phyloP scores from a whole-genome alignment of 345 rosid species.

The Acer campestre region DNA sequence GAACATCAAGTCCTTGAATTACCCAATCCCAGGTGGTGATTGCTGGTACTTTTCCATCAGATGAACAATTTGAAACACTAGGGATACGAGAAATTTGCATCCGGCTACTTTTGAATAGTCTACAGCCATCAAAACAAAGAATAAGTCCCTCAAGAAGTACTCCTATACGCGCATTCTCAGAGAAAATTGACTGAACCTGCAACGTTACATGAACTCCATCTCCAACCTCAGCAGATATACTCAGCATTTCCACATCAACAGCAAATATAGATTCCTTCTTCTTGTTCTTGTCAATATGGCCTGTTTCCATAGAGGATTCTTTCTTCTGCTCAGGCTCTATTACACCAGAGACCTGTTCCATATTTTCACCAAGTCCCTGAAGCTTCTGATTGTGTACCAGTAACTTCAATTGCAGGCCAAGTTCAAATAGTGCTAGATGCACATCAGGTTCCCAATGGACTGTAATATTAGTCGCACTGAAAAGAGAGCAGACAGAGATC shows the following conservation, averaged over 20 bases:
- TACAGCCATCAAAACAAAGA: conserved; percentile 71
- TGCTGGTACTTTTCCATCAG: conserved; percentile 51
- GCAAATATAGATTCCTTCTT: conserved; percentile 94
- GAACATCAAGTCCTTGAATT: conserved; percentile 89
- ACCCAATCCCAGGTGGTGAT: conserved; percentile 75
- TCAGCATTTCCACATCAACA: conserved; percentile 83
- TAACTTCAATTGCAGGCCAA: conserved; percentile 62
- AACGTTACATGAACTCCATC: conserved; percentile 84
- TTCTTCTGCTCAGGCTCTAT: conserved; percentile 46
- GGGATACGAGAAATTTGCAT: conserved; percentile 95
- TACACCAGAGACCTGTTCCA: conserved; percentile 43
- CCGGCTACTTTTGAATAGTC: conserved; percentile 79
- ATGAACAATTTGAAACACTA: conserved; percentile 46
- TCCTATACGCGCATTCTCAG: conserved; percentile 95
- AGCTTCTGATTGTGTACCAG: conserved; percentile 61
- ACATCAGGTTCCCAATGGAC: conserved; percentile 94
- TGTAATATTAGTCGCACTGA: conserved; percentile 87
- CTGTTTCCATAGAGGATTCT: conserved; percentile 44
- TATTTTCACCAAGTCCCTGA: conserved; percentile 39
- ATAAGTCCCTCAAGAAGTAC: conserved; percentile 91
- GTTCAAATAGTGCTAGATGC: conserved; percentile 80
- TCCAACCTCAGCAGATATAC: conserved; percentile 81
- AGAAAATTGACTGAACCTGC: conserved; percentile 93
- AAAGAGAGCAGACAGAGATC: conserved; percentile 83
- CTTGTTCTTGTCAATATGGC: conserved; percentile 56